Base-by-base conservation (phyloP, 2,329 filamentous ascomycete species). In the Colletotrichum cereale region DNA sequence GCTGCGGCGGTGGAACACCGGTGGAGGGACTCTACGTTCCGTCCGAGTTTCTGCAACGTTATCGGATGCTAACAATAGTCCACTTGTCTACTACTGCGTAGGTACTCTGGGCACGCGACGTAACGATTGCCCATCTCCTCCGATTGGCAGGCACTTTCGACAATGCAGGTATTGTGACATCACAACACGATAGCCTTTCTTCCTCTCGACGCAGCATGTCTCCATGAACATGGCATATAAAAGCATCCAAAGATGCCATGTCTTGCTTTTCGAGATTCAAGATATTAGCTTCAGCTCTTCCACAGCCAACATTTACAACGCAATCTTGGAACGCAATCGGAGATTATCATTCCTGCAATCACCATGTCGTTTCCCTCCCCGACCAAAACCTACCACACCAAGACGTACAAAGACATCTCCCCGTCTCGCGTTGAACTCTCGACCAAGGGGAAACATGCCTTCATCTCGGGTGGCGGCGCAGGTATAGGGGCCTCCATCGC, bases 391-490 rank as follows among this genome's bases (percentile, higher is more conserved):
- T 72, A 66, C 52, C 73, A 62, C 31, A 71, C 73, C 38, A 60
- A 67, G 12, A 42, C 73, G 12, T 81, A 81, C 57, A 65, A 77
- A 0, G 67, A 75, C 24, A 77, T 81, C 50, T 73, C 74, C 38
- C 77, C 79, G 0, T 36, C 60, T 0, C 75, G 75, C 1, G 75
- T 77, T 0, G 67, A 77, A 29, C 76, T 82, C 3, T 76, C 69
- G 0, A 73, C 74, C 1, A 62, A 78, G 11, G 82, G 79, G 52
- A 88, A 86, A 73, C 85, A 82, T 0, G 85, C 88, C 53, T 70
- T 88, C 38, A 84, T 89, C 57, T 88, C 87, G 1, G 87, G 87
- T n/a, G 87, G 86, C 21, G 86, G 86, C 6, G 84, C 85, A 58
- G 85, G 86, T 0, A 83, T 88, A 58, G 86, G 86, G 0, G 82